Conservation (phyloP, 495 filamentous ascomycete genomes). For the Podospora fimiseda region DNA sequence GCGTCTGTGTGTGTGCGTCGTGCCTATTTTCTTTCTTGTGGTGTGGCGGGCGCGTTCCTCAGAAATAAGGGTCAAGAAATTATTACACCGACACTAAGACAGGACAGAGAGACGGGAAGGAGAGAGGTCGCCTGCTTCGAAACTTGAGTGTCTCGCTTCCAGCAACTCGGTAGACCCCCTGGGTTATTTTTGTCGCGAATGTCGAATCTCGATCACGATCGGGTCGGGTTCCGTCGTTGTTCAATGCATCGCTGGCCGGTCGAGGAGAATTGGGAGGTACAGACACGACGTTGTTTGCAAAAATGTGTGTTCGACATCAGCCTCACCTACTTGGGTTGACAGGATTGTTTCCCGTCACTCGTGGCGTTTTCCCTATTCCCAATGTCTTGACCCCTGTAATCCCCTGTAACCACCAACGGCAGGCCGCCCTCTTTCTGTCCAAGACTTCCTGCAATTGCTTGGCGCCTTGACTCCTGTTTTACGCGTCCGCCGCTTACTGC, state of each 20-base stretch:
- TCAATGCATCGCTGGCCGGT: conserved; percentile 26
- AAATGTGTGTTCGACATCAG: conserved; percentile 24
- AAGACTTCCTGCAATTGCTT: too few relatives aligned
- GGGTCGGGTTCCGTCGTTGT: conserved; percentile 2
- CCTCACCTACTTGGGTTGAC: conserved; percentile 8
- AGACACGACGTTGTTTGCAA: conserved; percentile 16
- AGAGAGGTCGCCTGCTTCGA: neutral
- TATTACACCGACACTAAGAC: neutral
- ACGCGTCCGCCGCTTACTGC: neutral
- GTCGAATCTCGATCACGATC: neutral
- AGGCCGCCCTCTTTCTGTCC: neutral
- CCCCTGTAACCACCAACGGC: neutral
- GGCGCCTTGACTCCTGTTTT: conserved; percentile 10
- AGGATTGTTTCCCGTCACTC: conserved; percentile 6
- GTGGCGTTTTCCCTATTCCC: conserved; percentile 25
- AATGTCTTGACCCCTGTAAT: neutral
- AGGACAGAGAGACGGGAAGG: neutral
- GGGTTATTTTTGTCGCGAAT: neutral
- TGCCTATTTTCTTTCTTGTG: conserved; percentile 9
- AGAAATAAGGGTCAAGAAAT: neutral
- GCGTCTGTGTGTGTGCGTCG: conserved; percentile 8
- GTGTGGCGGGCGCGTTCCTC: neutral
- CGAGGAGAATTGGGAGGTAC: conserved; percentile 1
- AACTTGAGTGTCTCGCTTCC: neutral
- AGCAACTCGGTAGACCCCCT: neutral